These are phyloP conservation scores for Penicillium antarcticum DNA, from an alignment of 495 filamentous ascomycete genomes.

Conservation along the genomic window DNA sequence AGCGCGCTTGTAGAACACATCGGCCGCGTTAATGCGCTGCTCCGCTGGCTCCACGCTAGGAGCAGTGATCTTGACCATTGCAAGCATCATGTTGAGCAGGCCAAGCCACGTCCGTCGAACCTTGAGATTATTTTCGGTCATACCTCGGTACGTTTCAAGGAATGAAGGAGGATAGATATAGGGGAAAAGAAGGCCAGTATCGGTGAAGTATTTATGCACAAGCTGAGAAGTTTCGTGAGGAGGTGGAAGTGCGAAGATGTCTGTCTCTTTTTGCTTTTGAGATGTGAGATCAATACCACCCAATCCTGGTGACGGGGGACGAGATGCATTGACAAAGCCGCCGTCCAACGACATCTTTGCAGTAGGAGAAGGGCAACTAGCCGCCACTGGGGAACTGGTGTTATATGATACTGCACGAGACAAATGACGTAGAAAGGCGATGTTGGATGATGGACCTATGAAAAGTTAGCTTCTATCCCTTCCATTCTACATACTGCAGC, in stretches of 20 bases:
- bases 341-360: slow-evolving; percentile 12
- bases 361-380: slow-evolving; percentile 1
- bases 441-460: slow-evolving; percentile 46
- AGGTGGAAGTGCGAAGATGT: slow-evolving; percentile 25
- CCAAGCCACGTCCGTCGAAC: slow-evolving; percentile 57
- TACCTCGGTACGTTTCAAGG: slow-evolving; percentile 32
- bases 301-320: slow-evolving; percentile 11
- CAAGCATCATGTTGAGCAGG: slow-evolving; percentile 71
- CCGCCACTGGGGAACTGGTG: no score
- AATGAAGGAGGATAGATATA: slow-evolving; percentile 37
- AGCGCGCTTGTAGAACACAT: slow-evolving; percentile 38
- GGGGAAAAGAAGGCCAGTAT: slow-evolving; percentile 39
- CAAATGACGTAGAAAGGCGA: slow-evolving; percentile 42
- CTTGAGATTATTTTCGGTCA: slow-evolving; percentile 27
- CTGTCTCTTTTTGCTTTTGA: no score
- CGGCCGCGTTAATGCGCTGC: slow-evolving; percentile 21
- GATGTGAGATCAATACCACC: no score
- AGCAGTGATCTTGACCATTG: slow-evolving; percentile 63
- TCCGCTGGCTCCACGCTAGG: slow-evolving; percentile 11
- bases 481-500: no score
- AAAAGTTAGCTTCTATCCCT: no score
- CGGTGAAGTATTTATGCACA: slow-evolving; percentile 34
- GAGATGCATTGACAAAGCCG: slow-evolving; percentile 24
- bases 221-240: slow-evolving; percentile 18
- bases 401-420: slow-evolving; percentile 23